phyloP scores from a whole-genome alignment of 2,329 filamentous ascomycete genomes.

The Microcyclospora pomicola region DNA sequence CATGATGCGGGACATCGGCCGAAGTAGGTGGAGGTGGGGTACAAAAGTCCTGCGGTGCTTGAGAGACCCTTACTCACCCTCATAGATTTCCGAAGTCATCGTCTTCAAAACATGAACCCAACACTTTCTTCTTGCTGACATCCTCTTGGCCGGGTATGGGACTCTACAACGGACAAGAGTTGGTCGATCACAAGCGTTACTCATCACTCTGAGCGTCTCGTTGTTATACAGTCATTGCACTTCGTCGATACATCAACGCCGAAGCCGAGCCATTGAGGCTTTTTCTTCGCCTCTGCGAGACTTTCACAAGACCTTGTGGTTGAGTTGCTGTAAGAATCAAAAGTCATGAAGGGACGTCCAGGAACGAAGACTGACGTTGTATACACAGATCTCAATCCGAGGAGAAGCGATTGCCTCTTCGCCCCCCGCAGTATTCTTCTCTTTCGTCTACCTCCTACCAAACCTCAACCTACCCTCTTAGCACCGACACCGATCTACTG shows the following conservation, averaged over 20 bases:
- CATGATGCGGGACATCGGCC: no score
- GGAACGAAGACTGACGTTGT: no score
- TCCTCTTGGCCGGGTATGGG: conserved; percentile 12
- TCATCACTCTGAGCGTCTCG: conserved; percentile 9
- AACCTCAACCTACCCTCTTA: background rate
- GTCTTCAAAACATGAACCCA: conserved; percentile 1
- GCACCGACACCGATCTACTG: background rate
- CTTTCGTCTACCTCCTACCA: background rate
- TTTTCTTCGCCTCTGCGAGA: background rate
- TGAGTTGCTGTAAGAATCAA: no score
- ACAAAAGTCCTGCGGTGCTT: no score
- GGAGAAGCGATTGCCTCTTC: background rate
- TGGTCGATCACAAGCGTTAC: conserved; percentile 20
- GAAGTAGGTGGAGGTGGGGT: no score
- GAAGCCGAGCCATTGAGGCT: background rate
- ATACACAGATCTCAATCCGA: no score
- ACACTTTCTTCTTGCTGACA: background rate
- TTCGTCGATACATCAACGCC: no score
- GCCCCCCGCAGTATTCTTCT: background rate
- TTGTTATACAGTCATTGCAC: background rate
- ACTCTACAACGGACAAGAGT: conserved; percentile 22
- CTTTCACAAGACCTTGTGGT: no score
- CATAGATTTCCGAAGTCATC: background rate
- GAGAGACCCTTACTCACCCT: no score
- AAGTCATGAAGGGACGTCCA: no score